Evolutionary conservation across 2,329 filamentous ascomycete genomes (phyloP), one percentile per base, ranked within the genome.

Genomic region (Beauveria sp.): DNA sequence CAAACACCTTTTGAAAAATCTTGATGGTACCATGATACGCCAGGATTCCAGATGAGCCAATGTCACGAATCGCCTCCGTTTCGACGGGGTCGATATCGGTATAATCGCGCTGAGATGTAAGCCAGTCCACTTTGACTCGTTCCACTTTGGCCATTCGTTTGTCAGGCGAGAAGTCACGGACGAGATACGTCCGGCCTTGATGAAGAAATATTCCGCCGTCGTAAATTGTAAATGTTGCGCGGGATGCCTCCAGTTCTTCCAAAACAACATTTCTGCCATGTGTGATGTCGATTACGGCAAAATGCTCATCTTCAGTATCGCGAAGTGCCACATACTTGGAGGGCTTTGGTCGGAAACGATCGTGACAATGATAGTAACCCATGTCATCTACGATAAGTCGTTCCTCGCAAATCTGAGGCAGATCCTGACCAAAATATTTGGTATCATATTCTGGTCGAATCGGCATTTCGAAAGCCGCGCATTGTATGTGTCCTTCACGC

Each of bases 131-230:
- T 64, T 90, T 89, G 55, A 97, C 93, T 63, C 85, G 84, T 73
- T 94, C 88, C 4, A 99, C 94, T 66, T 89, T 89, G 5, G 94
- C 94, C 66, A 97, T 87, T 69, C 87, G 87, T 63, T 83, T 83
- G 40, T 94, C 90, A 1, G 90, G 88, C 64, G 84, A 84, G 69
- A 97, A 92, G 67, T 97, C 92, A 67, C 91, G 89, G 57, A 99
- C 90, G 2, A 97, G 82, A 70, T 96, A 99, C 1, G 88, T 93
- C 64, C 86, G 86, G n/a, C 94, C 94, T 75, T 99, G 94, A 68
- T 99, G 94, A 5, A 99, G 80, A 76, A 96, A 99, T 64, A 99
- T 97, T 50, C 91, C 94, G 14, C 94, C 94, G 72, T 97, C 93
- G 73, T 99, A 99, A 63, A 99, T 84, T 1, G 92, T 96, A 74